phyloP scores from a whole-genome alignment of 768 basidiomycete genomes.

The Scleroderma bovista region DNA sequence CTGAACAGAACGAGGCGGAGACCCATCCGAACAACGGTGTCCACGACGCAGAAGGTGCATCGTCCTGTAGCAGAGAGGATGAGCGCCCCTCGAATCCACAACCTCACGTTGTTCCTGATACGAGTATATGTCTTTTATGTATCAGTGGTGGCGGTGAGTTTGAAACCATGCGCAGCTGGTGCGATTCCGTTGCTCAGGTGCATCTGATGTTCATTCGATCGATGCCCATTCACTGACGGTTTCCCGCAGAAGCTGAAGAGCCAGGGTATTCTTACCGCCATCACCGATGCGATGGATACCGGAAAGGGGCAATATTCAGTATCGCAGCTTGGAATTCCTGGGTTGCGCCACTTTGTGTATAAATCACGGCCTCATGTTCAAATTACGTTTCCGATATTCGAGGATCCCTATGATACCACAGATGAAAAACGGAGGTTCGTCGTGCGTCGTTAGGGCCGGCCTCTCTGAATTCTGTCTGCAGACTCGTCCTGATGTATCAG shows the following conservation, averaged over 20 bases:
- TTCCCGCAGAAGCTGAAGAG: constrained; percentile 52
- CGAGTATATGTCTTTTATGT: constrained; percentile 64
- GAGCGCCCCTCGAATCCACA: constrained; percentile 3
- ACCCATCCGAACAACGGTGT: neutral
- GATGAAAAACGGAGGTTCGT: constrained; percentile 57
- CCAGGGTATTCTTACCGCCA: constrained; percentile 50
- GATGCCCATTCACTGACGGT: neutral
- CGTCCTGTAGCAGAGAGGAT: constrained; percentile 2
- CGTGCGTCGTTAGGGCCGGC: neutral
- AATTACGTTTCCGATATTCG: constrained; percentile 78
- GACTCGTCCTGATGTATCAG: constrained; percentile 85
- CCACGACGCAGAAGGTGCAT: neutral
- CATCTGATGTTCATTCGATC: constrained; percentile 10
- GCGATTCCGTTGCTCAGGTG: constrained; percentile 59
- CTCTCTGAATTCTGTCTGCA: constrained; percentile 27
- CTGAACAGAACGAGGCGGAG: constrained; percentile 15
- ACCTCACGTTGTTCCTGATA: constrained; percentile 20
- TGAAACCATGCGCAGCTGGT: constrained; percentile 76
- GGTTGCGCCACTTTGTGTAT: constrained; percentile 91
- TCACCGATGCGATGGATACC: constrained; percentile 42
- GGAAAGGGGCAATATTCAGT: constrained; percentile 60
- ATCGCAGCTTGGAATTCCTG: constrained; percentile 79
- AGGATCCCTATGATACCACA: constrained; percentile 71
- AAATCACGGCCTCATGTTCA: constrained; percentile 89
- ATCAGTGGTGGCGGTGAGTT: constrained; percentile 82